A percentile compares a stretch with the other conserved stretches of the same genome.
These are phyloP conservation scores for Musa troglodytarum DNA, from an alignment of 176 grass and related monocot genomes.

Conservation along the genomic window DNA sequence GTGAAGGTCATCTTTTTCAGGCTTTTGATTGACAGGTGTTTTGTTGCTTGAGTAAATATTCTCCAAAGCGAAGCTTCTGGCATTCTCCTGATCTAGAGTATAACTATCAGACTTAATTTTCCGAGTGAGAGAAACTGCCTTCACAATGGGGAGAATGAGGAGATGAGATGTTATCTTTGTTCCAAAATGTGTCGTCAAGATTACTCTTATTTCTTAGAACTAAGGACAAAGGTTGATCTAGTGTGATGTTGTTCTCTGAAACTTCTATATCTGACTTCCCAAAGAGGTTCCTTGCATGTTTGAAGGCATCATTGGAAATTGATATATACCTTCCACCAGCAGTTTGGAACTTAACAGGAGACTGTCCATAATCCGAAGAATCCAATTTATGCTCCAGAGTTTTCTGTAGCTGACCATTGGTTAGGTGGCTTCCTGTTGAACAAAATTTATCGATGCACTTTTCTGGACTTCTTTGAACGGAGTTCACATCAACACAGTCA, in stretches of 20 bases:
- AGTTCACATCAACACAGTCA: background rate
- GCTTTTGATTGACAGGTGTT: slow-evolving; percentile 23
- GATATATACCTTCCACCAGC: slow-evolving; percentile 49
- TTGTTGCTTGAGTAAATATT: background rate
- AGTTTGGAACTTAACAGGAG: slow-evolving; percentile 52
- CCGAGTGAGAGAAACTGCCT: slow-evolving; percentile 19
- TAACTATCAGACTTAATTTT: slow-evolving; percentile 18
- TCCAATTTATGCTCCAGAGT: slow-evolving; percentile 20
- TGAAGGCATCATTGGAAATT: slow-evolving; percentile 58
- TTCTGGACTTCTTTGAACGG: slow-evolving; percentile 17
- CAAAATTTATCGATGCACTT: background rate
- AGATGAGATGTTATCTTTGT: slow-evolving; percentile 28
- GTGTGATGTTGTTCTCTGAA: slow-evolving; percentile 25
- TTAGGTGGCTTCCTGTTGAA: slow-evolving; percentile 33
- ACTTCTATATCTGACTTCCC: slow-evolving; percentile 34
- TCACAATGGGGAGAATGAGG: slow-evolving; percentile 11
- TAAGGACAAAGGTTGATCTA: slow-evolving; percentile 13
- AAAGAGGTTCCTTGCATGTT: slow-evolving; percentile 65
- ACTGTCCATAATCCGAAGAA: slow-evolving; percentile 23
- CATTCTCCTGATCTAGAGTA: slow-evolving; percentile 9
- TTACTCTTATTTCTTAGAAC: slow-evolving; percentile 26
- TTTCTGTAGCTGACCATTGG: slow-evolving; percentile 24
- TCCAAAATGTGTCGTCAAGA: slow-evolving; percentile 20
- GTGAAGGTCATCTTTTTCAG: slow-evolving; percentile 35
- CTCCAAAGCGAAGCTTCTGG: background rate